A percentile compares a stretch with the other conserved stretches of the same genome.
Evolutionary conservation across 768 basidiomycete species (phyloP).

Genomic region (Kwoniella dejecticola): DNA sequence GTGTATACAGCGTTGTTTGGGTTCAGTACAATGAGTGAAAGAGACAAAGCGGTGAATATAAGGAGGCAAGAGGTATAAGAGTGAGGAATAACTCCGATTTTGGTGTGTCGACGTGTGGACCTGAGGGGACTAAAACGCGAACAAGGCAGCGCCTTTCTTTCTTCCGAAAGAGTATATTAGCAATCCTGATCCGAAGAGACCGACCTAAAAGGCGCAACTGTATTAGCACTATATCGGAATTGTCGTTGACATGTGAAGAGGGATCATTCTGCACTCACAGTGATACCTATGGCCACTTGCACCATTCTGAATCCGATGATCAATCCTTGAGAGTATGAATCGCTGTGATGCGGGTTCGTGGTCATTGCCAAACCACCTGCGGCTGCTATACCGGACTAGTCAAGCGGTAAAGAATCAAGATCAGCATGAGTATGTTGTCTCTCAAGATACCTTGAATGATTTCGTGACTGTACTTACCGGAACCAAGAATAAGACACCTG

Average conservation of each 20-base stretch:
- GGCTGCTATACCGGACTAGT: constrained; percentile 70
- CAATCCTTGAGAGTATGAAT: constrained; percentile 66
- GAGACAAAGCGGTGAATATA: too few relatives aligned
- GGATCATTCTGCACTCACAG: constrained; percentile 55
- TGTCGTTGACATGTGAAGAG: neutral
- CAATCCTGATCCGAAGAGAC: constrained; percentile 83
- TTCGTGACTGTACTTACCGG: constrained; percentile 68
- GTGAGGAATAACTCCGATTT: too few relatives aligned
- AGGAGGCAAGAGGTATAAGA: too few relatives aligned
- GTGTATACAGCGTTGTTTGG: too few relatives aligned
- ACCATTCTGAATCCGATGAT: constrained; percentile 82
- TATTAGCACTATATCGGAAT: too few relatives aligned
- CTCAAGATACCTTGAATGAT: too few relatives aligned
- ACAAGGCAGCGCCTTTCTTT: constrained; percentile 79
- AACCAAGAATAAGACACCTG: constrained; percentile 81
- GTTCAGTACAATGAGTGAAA: too few relatives aligned
- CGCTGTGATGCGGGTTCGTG: constrained; percentile 37
- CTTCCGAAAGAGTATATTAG: constrained; percentile 83
- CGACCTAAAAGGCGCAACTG: constrained; percentile 56
- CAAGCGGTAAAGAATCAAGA: neutral
- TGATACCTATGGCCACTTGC: constrained; percentile 89
- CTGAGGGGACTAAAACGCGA: constrained; percentile 63
- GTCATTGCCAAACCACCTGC: constrained; percentile 73
- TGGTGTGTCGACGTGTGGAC: too few relatives aligned
- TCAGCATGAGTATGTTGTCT: neutral